These are phyloP conservation scores for Gaertneriomyces semiglobifer DNA, from an alignment of 192 early-diverging fungal species.

Conservation along the genomic window DNA sequence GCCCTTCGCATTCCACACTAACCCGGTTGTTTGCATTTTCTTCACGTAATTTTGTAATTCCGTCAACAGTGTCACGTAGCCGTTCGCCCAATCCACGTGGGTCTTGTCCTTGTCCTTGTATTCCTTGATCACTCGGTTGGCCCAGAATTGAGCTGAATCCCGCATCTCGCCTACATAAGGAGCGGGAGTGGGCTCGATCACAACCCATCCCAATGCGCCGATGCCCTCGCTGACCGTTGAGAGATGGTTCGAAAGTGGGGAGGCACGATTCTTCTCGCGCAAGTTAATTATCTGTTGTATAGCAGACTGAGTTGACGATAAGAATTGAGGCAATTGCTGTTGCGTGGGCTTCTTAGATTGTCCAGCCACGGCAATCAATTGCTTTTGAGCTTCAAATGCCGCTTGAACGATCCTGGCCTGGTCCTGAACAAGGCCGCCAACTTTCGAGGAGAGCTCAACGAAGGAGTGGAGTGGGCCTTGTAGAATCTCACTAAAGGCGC, in stretches of 20 bases:
- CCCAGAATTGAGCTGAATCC: conserved; percentile 89
- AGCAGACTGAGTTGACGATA: conserved; percentile 67
- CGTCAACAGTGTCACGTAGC: conserved; percentile 63
- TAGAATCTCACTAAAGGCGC: conserved; percentile 57
- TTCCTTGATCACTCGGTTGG: conserved; percentile 85
- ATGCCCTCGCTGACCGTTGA: conserved; percentile 84
- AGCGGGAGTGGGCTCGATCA: conserved; percentile 79
- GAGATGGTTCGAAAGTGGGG: conserved; percentile 74
- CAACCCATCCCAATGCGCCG: conserved; percentile 89
- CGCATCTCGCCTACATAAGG: conserved; percentile 85
- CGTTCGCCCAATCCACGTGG: conserved; percentile 83
- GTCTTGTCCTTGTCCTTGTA: conserved; percentile 81
- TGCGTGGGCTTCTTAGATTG: conserved; percentile 73
- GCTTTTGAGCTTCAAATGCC: conserved; percentile 67
- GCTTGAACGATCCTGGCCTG: conserved; percentile 61
- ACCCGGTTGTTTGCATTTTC: conserved; percentile 80
- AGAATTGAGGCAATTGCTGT: conserved; percentile 55
- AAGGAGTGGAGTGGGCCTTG: conserved; percentile 39
- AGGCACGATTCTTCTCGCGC: conserved; percentile 75
- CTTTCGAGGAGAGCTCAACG: conserved; percentile 35
- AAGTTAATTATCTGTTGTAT: conserved; percentile 66
- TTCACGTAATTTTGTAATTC: conserved; percentile 86
- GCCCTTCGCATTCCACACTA: conserved; percentile 88
- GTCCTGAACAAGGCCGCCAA: conserved; percentile 63
- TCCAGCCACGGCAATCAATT: conserved; percentile 71